Percentiles rank a stretch among this genome's conserved stretches.
These are phyloP conservation scores for Strobilomyces dryophilus DNA, from an alignment of 768 basidiomycete species.

Conservation along the genomic window DNA sequence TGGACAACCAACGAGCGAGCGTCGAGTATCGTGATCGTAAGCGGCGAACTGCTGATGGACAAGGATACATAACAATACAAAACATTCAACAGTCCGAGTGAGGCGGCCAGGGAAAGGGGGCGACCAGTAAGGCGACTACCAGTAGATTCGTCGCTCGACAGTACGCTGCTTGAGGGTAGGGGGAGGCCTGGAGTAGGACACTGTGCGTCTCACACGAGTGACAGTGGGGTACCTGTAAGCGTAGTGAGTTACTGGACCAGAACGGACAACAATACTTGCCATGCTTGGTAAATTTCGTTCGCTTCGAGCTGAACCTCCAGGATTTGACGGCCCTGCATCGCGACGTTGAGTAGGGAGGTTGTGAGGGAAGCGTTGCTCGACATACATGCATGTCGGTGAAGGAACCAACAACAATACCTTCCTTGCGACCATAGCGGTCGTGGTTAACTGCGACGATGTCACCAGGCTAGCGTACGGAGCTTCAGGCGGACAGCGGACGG, in stretches of 20 bases:
- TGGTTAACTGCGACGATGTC: conserved; percentile 78
- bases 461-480: conserved; percentile 48
- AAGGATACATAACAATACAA: conserved; percentile 33
- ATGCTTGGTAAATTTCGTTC: conserved; percentile 63
- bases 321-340: conserved; percentile 68
- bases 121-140: conserved; percentile 39
- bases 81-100: conserved; percentile 21
- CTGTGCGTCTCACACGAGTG: conserved; percentile 71
- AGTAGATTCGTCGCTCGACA: conserved; percentile 73
- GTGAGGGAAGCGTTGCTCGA: conserved; percentile 5
- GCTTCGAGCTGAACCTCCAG: conserved; percentile 78
- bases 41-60: neutral
- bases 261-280: conserved; percentile 34
- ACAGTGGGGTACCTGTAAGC: conserved; percentile 65
- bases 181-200: conserved; percentile 53
- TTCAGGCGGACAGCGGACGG: neutral
- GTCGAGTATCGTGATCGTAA: conserved; percentile 43
- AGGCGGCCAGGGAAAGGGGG: neutral
- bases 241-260: conserved; percentile 1
- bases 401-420: conserved; percentile 78
- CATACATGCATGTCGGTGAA: conserved; percentile 67
- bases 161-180: conserved; percentile 46
- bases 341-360: neutral
- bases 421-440: conserved; percentile 56
- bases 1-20: conserved; percentile 19